A percentile compares a stretch with the other conserved stretches of the same genome.
Evolutionary conservation across 441 rosid genomes (phyloP).

Genomic region (Sinapis alba): DNA sequence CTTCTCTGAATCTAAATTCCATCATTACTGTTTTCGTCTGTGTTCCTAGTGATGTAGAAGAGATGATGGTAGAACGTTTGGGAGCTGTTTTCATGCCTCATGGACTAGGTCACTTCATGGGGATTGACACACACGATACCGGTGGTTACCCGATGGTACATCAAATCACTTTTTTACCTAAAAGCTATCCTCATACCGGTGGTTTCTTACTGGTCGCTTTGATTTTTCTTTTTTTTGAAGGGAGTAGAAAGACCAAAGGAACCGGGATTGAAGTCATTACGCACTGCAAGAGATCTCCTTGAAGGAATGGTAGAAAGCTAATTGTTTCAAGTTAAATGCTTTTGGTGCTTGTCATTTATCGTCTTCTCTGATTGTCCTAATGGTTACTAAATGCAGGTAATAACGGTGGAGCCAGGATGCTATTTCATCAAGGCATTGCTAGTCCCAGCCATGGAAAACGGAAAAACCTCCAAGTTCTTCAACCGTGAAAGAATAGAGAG

Average conservation of each 20-base stretch:
- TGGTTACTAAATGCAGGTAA: constrained; percentile 59
- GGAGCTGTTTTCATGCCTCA: constrained; percentile 67
- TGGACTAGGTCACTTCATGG: constrained; percentile 70
- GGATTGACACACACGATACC: constrained; percentile 91
- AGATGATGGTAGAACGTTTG: constrained; percentile 78
- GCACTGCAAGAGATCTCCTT: constrained; percentile 69
- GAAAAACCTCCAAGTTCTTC: constrained; percentile 67
- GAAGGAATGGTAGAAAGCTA: constrained; percentile 77
- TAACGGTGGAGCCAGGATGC: constrained; percentile 98
- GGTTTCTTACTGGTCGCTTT: neutral
- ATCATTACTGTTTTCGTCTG: constrained; percentile 27
- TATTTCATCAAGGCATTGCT: constrained; percentile 86
- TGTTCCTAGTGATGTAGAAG: constrained; percentile 60
- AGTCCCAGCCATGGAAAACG: constrained; percentile 64
- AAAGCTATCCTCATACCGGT: neutral
- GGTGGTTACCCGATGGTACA: constrained; percentile 84
- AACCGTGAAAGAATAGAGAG: constrained; percentile 53
- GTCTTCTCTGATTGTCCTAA: neutral
- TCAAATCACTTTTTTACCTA: neutral
- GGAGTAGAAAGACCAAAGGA: constrained; percentile 70
- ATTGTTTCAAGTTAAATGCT: neutral
- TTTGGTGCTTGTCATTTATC: neutral
- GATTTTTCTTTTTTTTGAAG: constrained; percentile 40
- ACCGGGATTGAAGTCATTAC: constrained; percentile 83
- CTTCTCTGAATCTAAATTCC: constrained; percentile 23